These are phyloP conservation scores for Darksidea phi DNA, from an alignment of 495 filamentous ascomycete species.

Conservation along the genomic window DNA sequence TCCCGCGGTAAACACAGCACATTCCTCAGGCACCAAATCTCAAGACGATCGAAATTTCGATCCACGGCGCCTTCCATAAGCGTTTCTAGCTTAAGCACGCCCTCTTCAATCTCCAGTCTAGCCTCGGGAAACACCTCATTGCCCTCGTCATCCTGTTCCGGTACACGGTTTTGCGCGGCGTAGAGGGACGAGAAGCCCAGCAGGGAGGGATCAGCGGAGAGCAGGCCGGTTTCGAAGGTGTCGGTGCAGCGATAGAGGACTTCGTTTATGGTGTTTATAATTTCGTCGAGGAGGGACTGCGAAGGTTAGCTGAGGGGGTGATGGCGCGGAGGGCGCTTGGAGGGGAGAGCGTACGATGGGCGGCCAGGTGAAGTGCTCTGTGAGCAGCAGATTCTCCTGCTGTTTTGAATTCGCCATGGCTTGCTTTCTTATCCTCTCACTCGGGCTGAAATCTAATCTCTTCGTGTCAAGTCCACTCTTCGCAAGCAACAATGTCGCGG, in stretches of 20 bases:
- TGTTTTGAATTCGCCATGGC: conserved; percentile 50
- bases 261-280: conserved; percentile 93
- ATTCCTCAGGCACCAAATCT: conserved; percentile 83
- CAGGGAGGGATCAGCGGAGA: conserved; percentile 64
- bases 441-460: background rate
- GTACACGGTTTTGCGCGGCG: conserved; percentile 43
- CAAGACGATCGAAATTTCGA: conserved; percentile 74
- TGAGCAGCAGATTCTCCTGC: conserved; percentile 72
- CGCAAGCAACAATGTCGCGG: background rate
- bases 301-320: conserved; percentile 14
- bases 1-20: conserved; percentile 76
- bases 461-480: background rate
- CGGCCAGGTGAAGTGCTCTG: conserved; percentile 94
- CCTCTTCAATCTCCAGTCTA: conserved; percentile 80
- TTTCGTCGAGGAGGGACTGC: conserved; percentile 90
- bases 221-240: conserved; percentile 75
- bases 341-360: conserved; percentile 67
- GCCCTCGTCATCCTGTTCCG: conserved; percentile 55
- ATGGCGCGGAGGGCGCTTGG: conserved; percentile 33
- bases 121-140: conserved; percentile 46
- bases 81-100: conserved; percentile 89
- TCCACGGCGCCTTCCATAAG: conserved; percentile 81
- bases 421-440: background rate
- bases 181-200: conserved; percentile 64
- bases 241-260: conserved; percentile 82